Evolutionary conservation across 2,329 filamentous ascomycete genomes (phyloP).

Genomic region (Pleoardoris graminearum): DNA sequence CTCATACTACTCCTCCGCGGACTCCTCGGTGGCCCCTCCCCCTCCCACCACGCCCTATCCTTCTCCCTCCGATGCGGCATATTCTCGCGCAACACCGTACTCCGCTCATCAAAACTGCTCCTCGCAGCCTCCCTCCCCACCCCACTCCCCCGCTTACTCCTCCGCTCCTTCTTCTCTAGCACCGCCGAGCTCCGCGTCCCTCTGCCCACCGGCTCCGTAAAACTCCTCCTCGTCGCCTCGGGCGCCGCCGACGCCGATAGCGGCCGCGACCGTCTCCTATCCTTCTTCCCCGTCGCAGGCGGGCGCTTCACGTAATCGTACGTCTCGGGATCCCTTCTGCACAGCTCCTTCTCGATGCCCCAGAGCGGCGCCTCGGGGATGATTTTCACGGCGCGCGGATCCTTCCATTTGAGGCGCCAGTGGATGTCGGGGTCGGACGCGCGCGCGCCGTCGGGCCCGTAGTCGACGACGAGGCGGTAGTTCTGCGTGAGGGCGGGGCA

Average conservation of each 20-base stretch:
- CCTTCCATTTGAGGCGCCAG: conserved; percentile 47
- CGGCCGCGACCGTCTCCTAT: conserved; percentile 8
- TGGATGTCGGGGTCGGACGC: conserved; percentile 46
- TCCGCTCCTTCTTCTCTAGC: conserved; percentile 16
- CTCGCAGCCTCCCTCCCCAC: conserved; percentile 16
- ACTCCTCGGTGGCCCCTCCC: conserved; percentile 13
- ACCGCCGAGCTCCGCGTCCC: conserved; percentile 15
- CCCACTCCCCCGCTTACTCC: conserved; percentile 5
- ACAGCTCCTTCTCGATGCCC: conserved; percentile 49
- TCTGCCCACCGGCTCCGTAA: conserved; percentile 21
- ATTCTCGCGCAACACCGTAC: conserved; percentile 35
- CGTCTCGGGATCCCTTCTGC: conserved; percentile 47
- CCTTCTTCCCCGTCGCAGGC: conserved; percentile 32
- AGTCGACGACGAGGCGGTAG: conserved; percentile 54
- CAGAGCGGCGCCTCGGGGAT: conserved; percentile 53
- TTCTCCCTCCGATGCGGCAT: conserved; percentile 42
- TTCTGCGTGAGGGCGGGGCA: conserved; percentile 49
- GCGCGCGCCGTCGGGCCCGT: conserved; percentile 29
- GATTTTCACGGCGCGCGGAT: conserved; percentile 43
- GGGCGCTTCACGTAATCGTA: conserved; percentile 47
- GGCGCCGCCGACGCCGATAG: conserved; percentile 17
- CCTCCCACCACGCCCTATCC: conserved; percentile 43
- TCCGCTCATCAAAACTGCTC: conserved; percentile 29
- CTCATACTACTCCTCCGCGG: conserved; percentile 23
- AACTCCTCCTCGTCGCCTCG: conserved; percentile 15